Evolutionary conservation across 805 yeast species (phyloP), one percentile per base, ranked within the genome.

Genomic region (Candida michaelii): DNA sequence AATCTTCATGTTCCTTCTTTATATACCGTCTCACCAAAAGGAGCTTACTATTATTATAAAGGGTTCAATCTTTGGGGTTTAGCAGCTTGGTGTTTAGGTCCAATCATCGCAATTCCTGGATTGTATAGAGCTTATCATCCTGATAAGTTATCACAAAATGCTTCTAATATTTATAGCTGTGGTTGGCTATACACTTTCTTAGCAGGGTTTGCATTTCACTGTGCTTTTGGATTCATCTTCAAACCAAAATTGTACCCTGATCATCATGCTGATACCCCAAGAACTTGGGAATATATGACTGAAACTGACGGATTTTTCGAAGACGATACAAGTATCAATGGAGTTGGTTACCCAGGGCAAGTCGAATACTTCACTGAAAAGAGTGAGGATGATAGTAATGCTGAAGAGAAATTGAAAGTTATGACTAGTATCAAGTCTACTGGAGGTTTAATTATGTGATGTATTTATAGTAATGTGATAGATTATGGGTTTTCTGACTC

Each of bases 241-340:
- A 47, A 47, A 17, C 47, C 51, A 3, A 41, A 39, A 16, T 14
- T 49, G 10, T 47, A 44, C 19, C 53, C 53, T 3, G 49, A 41
- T 13, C 24, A 30, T 4, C 49, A 47, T 27, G 27, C 33, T 3
- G 49, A 44, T 29, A 32, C 47, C 19, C 50, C 53, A 12, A 49
- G 31, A 19, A 47, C 50, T 9, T 49, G 49, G 49, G 53, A 49
- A 21, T 49, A 42, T 25, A 49, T 49, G 53, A 47, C 49, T 1
- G 27, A 11, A 5, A 44, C 49, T 9, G 51, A 49, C 36, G 53
- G 53, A 4, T 49, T 49, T 33, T 49, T 49, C 23, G 51, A 47
- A 39, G 49, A 47, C 9, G 53, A 49, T 34, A 30, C 30, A 2
- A 46, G 47, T 5, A 47, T 49, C 2, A 40, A 42, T 29, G 47